Evolutionary conservation across 768 basidiomycete genomes (phyloP), one percentile per base, ranked within the genome.

Genomic region (Mycena indigotica): DNA sequence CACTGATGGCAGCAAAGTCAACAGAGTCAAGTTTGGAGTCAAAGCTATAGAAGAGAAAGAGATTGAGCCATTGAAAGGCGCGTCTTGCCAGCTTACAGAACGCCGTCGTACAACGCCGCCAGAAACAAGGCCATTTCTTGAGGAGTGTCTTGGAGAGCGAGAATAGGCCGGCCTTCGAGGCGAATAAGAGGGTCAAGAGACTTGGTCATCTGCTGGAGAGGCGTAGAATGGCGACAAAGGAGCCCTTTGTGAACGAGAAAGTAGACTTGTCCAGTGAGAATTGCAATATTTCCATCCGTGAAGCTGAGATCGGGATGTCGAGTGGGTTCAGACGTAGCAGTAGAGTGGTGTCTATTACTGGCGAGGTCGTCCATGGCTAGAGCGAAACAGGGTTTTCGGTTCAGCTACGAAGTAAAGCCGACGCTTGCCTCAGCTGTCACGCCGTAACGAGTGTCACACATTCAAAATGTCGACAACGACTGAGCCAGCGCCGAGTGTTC

Each of bases 161-260:
- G 69, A 4, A 85, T 79, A 1, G 84, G 78, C 3, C 79, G 78
- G 2, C 82, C 86, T 67, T 89, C 86, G 32, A 90, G 70, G n/a
- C 60, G 55, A n/a, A 70, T 52, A 50, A 62, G 65, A 56, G 51
- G 54, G 59, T 75, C 67, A 25, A 75, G 61, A 23, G 70, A 66
- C 4, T 72, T 67, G 30, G 83, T 73, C 50, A 76, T 70, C 15
- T 76, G 69, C 23, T 69, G 65, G 4, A 91, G 70, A 30, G 83
- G 76, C 1, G 66, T 64, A 0, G 89, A 91, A 64, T 89, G 88
- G 8, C 85, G 83, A 51, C 74, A 79, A 15, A 92, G 72, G 15
- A 91, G 70, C 13, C 88, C 86, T 61, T 74, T 75, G 67, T 91
- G 90, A 2, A 91, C 84, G 53, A 88, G 68, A 66, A 91, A 91